Evolutionary conservation across 148 eudicot species (phyloP), one percentile per base, ranked within the genome.

Genomic region (Beta vulgaris): DNA sequence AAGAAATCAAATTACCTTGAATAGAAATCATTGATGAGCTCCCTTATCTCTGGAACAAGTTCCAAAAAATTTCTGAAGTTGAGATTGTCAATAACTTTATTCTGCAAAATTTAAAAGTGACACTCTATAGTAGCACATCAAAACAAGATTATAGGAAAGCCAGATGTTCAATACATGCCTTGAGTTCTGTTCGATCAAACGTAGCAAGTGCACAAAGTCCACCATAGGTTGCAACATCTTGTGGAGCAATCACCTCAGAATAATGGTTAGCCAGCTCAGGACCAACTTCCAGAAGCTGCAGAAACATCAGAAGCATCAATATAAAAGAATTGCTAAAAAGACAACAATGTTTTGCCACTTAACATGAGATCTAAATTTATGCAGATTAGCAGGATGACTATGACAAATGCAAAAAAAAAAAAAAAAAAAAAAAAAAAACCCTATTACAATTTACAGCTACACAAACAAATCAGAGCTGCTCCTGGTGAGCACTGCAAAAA

Each of bases 141-240:
- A 68, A 32, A 14, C 66, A 57, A 36, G 44, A 49, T 61, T 29
- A 18, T 43, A 16, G 62, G 35, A 58, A n/a, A 69, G 39, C 42
- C 53, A 77, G 59, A 51, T 34, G 51, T 26, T 43, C 53, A 65
- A 51, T 32, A 53, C 69, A 79, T 89, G 71, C 98, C 98, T 94
- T 94, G 70, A 94, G 90, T 78, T 94, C 98, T 57, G 93, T 54
- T 44, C 98, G 86, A 77, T 94, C 98, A 81, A 91, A 94, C 73
- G 93, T 90, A 77, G 98, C 97, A 75, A 94, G 97, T 40, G 98
- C 98, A 80, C 98, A 94, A 32, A 94, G 91, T 79, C 97, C 97
- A 75, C 98, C 98, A 79, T 94, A 94, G 54, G 97, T 94, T 42
- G 98, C 98, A 76, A 94, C 90, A 77, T 94, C 98, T 80, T 94